Base-by-base conservation (phyloP, 2,329 filamentous ascomycete species). In the Coniochaeta hoffmannii region DNA sequence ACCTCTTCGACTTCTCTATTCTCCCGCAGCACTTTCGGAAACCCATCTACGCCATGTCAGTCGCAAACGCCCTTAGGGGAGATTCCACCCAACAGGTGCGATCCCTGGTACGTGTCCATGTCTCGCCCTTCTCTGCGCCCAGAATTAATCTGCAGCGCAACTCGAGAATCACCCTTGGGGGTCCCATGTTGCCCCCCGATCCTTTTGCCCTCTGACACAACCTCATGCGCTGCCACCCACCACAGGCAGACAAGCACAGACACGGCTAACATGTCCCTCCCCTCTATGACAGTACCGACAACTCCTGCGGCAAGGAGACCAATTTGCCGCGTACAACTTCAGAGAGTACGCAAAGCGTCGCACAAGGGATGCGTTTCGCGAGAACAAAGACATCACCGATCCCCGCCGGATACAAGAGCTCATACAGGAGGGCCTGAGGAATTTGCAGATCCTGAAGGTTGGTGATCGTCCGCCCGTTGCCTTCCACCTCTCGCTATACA, bases 281-380 rank as follows among this genome's bases (percentile, higher is more conserved):
- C 55, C 36, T 35, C 12, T 11, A 34, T 52, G 15, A 46, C 61
- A 96, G 92, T 97, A 96, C 74, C 92, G 94, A 62, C 93, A 93
- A 67, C 78, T 99, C 65, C 79, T 97, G 66, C 88, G 92, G 64
- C 88, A 94, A 71, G 86, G 90, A 59, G 80, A 81, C 59, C 89
- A 96, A 68, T 97, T 99, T 72, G 83, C 90, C 59, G 85, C 88
- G 63, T 99, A 97, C 79, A 99, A 97, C 76, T 99, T 97, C 80
- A 85, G 94, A 74, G 93, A 97, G 71, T 99, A 99, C 73, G 92
- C 94, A 54, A 88, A 86, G 73, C 87, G 94, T 68, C 84, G 93
- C 71, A 96, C 94, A 69, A 83, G 82, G 69, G 94, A 97, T 76
- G 87, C 90, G 4, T 99, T 97, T 73, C 83, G 88, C 65, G 90